A percentile compares a stretch with the other conserved stretches of the same genome.
Conservation (phyloP, 202 grass and related monocot species). For the Bolboschoenoplectus hybrid region DNA sequence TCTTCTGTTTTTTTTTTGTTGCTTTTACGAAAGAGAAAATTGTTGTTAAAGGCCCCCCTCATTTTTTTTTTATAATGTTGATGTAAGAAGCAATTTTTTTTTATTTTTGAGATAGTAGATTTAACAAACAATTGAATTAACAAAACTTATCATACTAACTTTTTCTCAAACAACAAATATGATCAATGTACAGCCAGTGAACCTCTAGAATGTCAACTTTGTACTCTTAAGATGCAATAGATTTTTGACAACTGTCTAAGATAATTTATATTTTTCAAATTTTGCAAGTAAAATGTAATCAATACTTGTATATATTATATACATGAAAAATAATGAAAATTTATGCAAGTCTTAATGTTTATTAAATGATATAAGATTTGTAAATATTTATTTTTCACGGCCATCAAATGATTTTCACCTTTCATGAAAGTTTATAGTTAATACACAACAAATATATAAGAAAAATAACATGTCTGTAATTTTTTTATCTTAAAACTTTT, state of each 20-base stretch:
- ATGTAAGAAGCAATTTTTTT: neutral
- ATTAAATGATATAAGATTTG: too few species aligned
- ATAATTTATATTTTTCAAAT: neutral
- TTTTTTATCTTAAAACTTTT: too few species aligned
- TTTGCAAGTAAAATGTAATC: neutral
- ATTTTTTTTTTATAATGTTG: neutral
- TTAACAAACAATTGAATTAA: neutral
- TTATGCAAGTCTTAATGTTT: too few species aligned
- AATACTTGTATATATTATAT: too few species aligned
- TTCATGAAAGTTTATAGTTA: too few species aligned
- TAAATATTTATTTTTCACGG: too few species aligned
- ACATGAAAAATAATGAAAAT: too few species aligned
- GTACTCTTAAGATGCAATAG: neutral
- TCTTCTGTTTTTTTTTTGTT: conserved; percentile 14
- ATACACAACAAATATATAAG: too few species aligned
- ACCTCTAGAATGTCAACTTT: neutral
- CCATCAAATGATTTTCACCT: too few species aligned
- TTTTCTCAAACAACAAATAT: neutral
- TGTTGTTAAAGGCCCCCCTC: neutral
- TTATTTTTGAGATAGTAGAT: neutral
- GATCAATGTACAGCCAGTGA: neutral
- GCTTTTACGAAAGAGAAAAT: neutral
- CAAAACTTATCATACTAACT: neutral
- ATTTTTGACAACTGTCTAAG: neutral
- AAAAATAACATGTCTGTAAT: too few species aligned